Percentiles rank a stretch among this genome's conserved stretches.
These are phyloP conservation scores for Vanrija sp. DNA, from an alignment of 1,284 basidiomycete genomes.

Conservation along the genomic window DNA sequence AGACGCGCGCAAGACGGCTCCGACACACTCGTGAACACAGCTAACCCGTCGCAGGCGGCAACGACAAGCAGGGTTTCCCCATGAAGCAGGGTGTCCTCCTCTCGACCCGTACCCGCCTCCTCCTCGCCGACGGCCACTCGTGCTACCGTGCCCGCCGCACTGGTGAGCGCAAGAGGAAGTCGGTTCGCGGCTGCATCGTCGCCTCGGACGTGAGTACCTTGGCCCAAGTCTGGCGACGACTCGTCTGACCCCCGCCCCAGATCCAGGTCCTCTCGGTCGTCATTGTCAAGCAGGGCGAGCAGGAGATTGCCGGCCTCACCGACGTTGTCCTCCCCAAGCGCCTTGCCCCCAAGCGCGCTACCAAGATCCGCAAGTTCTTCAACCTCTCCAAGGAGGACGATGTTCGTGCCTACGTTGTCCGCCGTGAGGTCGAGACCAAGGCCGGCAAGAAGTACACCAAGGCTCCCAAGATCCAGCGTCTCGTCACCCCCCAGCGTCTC, in stretches of 20 bases:
- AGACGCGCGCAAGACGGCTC: slow-evolving; percentile 37
- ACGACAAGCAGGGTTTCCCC: slow-evolving; percentile 50
- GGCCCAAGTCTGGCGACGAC: neutral
- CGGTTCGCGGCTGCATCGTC: slow-evolving; percentile 96
- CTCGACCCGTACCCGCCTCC: slow-evolving; percentile 87
- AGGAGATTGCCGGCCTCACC: slow-evolving; percentile 87
- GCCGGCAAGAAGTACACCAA: slow-evolving; percentile 98
- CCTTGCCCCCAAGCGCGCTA: slow-evolving; percentile 74
- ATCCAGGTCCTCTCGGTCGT: slow-evolving; percentile 92
- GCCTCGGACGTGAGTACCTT: slow-evolving; percentile 61
- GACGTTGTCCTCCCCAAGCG: slow-evolving; percentile 91
- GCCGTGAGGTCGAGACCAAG: slow-evolving; percentile 85
- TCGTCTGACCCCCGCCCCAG: neutral
- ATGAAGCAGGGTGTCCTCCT: slow-evolving; percentile 99
- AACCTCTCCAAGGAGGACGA: slow-evolving; percentile 98
- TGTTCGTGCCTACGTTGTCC: slow-evolving; percentile 92
- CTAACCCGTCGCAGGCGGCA: slow-evolving; percentile 30
- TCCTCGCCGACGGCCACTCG: slow-evolving; percentile 92
- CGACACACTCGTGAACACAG: neutral
- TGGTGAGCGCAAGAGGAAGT: slow-evolving; percentile 98
- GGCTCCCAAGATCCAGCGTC: slow-evolving; percentile 69
- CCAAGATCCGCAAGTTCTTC: slow-evolving; percentile 96
- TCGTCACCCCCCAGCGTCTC: slow-evolving; percentile 90
- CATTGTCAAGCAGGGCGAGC: slow-evolving; percentile 95
- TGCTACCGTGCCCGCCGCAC: slow-evolving; percentile 91